Base-by-base conservation (phyloP, 176 grass and related monocot species). In the Oryza brachyantha region DNA sequence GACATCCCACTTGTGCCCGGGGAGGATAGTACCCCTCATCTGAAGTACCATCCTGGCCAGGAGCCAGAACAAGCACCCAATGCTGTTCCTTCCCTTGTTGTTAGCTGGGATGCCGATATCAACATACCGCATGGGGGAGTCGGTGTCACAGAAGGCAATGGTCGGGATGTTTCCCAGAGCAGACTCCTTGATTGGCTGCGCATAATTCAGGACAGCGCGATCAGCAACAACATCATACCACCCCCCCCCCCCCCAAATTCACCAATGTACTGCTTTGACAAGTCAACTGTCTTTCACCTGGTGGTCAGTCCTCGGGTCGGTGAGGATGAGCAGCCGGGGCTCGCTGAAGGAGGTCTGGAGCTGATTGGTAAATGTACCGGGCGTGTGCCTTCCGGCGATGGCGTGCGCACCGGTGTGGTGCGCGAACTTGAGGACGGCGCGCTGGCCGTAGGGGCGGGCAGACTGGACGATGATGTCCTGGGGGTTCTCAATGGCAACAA, bases 391-490 rank as follows among this genome's bases (percentile, higher is more conserved):
- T 11, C 93, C 93, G 1, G 93, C 91, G 28, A 97, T 97, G 6
- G 93, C 88, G 29, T 97, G 86, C 11, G 93, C 93, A 8, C 93
- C 93, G 0, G 93, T 97, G 91, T 93, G 87, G 76, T 97, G 93
- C 0, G 93, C 91, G 17, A 97, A 97, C 78, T 97, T 97, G 80
- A 97, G 72, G 26, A 97, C 88, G 4, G 93, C 93, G 4, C 93
- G 89, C 77, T 97, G 93, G 69, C 93, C 93, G 13, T 97, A 97
- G 16, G 93, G 93, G 60, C 93, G 92, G 16, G 93, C 93, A 1
- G 93, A 97, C 68, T 97, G 93, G 43, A 97, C 93, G 29, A 97
- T 97, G 16, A 97, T 97, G 72, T 97, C 93, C 73, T 93, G 86
- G 0, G 93, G 93, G 73, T 97, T 97, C 88, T 97, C 93, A 19